Conservation (phyloP, 495 filamentous ascomycete species). For the Aspergillus incahuasiensis region DNA sequence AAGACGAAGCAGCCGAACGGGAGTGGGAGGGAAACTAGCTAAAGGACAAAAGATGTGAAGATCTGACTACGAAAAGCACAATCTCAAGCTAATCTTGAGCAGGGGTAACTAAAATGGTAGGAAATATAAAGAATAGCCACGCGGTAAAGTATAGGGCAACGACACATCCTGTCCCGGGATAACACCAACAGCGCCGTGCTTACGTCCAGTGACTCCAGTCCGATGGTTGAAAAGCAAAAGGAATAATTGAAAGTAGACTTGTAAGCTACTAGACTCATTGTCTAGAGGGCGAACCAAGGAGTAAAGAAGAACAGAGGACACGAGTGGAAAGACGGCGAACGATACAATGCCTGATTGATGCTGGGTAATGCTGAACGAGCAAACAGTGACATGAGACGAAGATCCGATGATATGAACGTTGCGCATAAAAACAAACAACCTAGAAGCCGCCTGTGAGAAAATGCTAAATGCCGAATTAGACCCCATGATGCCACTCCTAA, state of each 20-base stretch:
- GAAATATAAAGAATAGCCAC: constrained; percentile 1
- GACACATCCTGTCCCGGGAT: constrained; percentile 19
- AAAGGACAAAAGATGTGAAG: constrained; percentile 3
- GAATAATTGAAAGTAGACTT: background rate
- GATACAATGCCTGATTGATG: constrained; percentile 1
- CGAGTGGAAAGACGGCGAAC: background rate
- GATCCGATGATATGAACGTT: constrained; percentile 15
- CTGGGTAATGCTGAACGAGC: constrained; percentile 1
- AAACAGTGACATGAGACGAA: constrained; percentile 21
- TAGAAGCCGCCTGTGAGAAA: constrained; percentile 15
- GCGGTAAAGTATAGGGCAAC: constrained; percentile 15
- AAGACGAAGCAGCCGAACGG: background rate
- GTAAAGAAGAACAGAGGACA: constrained; percentile 4
- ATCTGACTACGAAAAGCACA: background rate
- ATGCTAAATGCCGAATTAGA: constrained; percentile 35
- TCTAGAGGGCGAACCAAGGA: background rate
- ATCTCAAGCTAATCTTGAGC: background rate
- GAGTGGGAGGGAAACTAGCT: background rate
- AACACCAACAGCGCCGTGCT: constrained; percentile 42
- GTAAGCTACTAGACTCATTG: background rate
- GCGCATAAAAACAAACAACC: constrained; percentile 9
- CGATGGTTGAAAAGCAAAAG: constrained; percentile 15
- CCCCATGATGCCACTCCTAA: constrained; percentile 18
- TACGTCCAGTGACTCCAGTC: constrained; percentile 23
- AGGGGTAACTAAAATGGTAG: background rate